These are phyloP conservation scores for Rossbeevera mucosa DNA, from an alignment of 768 basidiomycete species.

Conservation along the genomic window DNA sequence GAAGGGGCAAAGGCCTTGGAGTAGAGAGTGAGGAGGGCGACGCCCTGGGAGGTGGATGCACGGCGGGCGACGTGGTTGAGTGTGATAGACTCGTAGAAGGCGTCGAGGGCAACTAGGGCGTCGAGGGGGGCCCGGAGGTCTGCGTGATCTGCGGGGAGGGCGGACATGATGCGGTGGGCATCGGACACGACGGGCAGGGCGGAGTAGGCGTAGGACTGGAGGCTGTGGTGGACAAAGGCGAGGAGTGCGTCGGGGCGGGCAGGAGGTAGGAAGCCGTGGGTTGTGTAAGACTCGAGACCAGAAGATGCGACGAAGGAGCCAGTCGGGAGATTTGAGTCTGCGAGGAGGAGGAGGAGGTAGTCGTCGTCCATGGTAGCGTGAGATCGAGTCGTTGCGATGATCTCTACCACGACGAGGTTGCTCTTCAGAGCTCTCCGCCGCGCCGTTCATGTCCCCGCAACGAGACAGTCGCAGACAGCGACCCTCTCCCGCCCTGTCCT, in stretches of 20 bases:
- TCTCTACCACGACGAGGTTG: neutral
- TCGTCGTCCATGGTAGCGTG: slow-evolving; percentile 28
- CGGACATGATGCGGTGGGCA: slow-evolving; percentile 44
- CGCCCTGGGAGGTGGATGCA: slow-evolving; percentile 88
- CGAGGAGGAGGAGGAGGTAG: slow-evolving; percentile 72
- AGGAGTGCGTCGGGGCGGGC: slow-evolving; percentile 35
- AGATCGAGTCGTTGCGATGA: neutral
- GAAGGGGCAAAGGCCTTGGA: slow-evolving; percentile 62
- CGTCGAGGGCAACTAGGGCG: slow-evolving; percentile 57
- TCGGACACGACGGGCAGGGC: slow-evolving; percentile 79
- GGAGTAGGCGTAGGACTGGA: slow-evolving; percentile 72
- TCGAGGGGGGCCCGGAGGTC: slow-evolving; percentile 31
- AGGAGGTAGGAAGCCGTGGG: slow-evolving; percentile 66
- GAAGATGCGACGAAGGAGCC: slow-evolving; percentile 95
- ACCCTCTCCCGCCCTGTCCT: neutral
- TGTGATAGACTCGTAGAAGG: slow-evolving; percentile 77
- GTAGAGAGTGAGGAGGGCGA: slow-evolving; percentile 86
- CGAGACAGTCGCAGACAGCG: slow-evolving; percentile 11
- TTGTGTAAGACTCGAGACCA: slow-evolving; percentile 84
- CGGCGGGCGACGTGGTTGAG: slow-evolving; percentile 86
- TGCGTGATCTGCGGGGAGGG: slow-evolving; percentile 7
- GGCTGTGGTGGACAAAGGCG: slow-evolving; percentile 64
- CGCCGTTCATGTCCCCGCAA: slow-evolving; percentile 1
- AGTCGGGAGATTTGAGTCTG: slow-evolving; percentile 93
- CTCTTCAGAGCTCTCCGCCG: neutral